Evolutionary conservation across 2,329 filamentous ascomycete genomes (phyloP).

Genomic region (Cladosporium sp.): DNA sequence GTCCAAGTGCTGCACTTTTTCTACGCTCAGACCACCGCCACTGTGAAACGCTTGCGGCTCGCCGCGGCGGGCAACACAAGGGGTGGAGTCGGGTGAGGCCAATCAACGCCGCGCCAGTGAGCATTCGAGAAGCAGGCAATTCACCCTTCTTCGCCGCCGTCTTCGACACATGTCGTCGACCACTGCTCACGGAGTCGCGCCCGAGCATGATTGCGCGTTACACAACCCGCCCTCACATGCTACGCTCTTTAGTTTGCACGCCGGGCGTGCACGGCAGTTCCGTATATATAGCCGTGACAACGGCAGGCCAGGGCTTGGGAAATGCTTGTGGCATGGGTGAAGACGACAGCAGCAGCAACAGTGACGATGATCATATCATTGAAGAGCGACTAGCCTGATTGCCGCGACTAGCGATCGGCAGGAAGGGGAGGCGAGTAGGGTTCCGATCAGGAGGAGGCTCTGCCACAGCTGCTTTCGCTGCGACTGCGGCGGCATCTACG

Average conservation of each 20-base stretch:
- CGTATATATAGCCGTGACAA: background rate
- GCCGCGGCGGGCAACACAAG: background rate
- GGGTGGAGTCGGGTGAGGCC: background rate
- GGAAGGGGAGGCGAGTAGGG: background rate
- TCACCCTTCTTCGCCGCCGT: background rate
- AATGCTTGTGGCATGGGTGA: constrained; percentile 11
- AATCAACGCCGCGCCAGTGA: background rate
- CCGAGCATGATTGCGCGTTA: constrained; percentile 3
- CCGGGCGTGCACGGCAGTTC: background rate
- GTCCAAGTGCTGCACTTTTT: constrained; percentile 13
- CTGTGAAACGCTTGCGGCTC: constrained; percentile 1
- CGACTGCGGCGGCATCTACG: constrained; percentile 11
- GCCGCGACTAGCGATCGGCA: constrained; percentile 14
- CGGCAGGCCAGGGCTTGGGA: background rate
- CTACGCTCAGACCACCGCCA: background rate
- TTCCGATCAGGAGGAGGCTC: constrained; percentile 11
- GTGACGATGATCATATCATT: background rate
- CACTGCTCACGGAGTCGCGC: background rate
- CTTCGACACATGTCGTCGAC: background rate
- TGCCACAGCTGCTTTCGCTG: constrained; percentile 1
- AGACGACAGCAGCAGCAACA: background rate
- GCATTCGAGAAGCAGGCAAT: background rate
- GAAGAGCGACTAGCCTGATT: background rate
- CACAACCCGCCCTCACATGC: background rate
- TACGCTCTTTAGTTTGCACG: background rate